phyloP scores from a whole-genome alignment of 73 alveolate species.

The Halteria grandinella region DNA sequence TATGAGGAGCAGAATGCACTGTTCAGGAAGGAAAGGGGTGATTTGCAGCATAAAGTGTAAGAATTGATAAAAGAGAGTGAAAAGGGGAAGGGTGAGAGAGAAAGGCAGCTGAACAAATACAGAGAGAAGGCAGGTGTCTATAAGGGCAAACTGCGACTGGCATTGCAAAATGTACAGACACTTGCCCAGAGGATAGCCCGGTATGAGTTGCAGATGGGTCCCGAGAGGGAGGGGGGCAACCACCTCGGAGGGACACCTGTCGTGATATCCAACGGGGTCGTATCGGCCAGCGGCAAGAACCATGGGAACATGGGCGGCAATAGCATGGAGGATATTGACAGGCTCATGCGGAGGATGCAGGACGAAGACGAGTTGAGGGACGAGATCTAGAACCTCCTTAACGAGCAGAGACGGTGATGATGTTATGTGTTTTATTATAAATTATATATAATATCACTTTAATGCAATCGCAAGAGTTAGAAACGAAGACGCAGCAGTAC shows the following conservation, averaged over 20 bases:
- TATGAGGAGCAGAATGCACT: conserved; percentile 6
- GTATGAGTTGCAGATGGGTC: conserved; percentile 32
- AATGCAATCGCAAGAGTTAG: conserved; percentile 47
- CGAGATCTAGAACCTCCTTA: conserved; percentile 17
- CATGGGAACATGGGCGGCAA: not conserved
- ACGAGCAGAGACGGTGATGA: conserved; percentile 21
- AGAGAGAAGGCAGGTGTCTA: conserved; percentile 12
- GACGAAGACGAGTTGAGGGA: conserved; percentile 36
- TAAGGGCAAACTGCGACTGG: conserved; percentile 37
- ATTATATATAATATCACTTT: conserved; percentile 2
- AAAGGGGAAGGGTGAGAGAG: conserved; percentile 14
- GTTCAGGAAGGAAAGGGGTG: conserved; percentile 18
- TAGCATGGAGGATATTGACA: not conserved
- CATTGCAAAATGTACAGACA: conserved; percentile 15
- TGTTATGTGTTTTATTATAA: no score
- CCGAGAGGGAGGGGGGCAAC: conserved; percentile 23
- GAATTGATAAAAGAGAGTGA: conserved; percentile 17
- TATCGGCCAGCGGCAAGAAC: conserved; percentile 1
- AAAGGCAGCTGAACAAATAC: conserved; percentile 4
- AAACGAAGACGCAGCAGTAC: conserved; percentile 20
- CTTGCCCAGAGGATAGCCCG: conserved; percentile 55
- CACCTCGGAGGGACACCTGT: not conserved
- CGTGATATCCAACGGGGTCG: no score
- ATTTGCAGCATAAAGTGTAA: not conserved
- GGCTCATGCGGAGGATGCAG: not conserved